Percentiles rank a stretch among this genome's conserved stretches.
Conservation (phyloP, 768 basidiomycete genomes). For the Suillus fuscotomentosus region DNA sequence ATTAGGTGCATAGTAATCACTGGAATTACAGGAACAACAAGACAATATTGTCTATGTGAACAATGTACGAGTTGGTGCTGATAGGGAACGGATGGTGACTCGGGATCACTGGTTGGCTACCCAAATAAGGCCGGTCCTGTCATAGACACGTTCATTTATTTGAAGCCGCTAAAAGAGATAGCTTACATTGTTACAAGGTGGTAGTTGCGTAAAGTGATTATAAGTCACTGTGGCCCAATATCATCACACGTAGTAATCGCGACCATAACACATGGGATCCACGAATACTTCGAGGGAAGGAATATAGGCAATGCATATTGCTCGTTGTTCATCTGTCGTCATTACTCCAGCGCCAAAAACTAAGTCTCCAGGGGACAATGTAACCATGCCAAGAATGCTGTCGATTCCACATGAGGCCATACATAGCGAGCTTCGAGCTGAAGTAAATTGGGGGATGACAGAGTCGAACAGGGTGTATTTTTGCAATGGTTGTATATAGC, state of each 20-base stretch:
- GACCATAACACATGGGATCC: not conserved
- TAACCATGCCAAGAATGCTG: conserved; percentile 19
- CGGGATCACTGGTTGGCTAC: not conserved
- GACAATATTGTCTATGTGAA: not conserved
- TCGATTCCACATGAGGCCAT: conserved; percentile 16
- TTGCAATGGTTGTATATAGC: not conserved
- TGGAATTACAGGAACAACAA: not conserved
- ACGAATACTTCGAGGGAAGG: conserved; percentile 16
- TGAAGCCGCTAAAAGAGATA: not conserved
- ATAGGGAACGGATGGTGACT: not conserved
- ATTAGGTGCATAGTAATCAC: not conserved
- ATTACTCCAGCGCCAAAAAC: conserved; percentile 1
- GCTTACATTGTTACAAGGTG: not conserved
- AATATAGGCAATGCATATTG: conserved; percentile 11
- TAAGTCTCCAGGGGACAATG: conserved; percentile 11
- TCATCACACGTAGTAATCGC: not conserved
- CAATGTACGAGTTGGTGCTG: not conserved
- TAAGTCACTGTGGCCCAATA: not conserved
- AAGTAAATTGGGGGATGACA: not conserved
- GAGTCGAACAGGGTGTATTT: not conserved
- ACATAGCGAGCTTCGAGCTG: conserved; percentile 4
- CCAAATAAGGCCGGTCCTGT: not conserved
- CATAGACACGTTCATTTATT: not conserved
- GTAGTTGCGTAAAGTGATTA: not conserved
- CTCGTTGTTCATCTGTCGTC: conserved; percentile 15